Evolutionary conservation across 2,329 filamentous ascomycete genomes (phyloP).

Genomic region (Arthrobotrys megalospora): DNA sequence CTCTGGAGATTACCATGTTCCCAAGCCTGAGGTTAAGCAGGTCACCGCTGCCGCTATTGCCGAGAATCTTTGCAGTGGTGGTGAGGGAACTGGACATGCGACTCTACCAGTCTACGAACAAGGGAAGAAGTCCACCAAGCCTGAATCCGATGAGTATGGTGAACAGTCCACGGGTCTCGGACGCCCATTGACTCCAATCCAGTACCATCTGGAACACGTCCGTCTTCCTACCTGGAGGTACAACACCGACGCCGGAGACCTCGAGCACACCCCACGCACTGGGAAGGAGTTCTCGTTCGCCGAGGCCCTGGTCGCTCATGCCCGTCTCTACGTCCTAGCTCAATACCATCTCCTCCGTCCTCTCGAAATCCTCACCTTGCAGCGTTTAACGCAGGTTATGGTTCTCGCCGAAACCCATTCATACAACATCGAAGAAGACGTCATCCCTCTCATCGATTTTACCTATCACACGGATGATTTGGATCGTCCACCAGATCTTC

Average conservation of each 20-base stretch:
- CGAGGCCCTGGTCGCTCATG: conserved; percentile 9
- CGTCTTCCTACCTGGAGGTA: conserved; percentile 41
- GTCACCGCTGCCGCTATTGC: too few relatives aligned
- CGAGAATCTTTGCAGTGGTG: not conserved
- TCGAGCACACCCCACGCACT: not conserved
- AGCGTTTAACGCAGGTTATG: conserved; percentile 39
- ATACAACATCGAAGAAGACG: conserved; percentile 15
- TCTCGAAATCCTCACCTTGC: conserved; percentile 28
- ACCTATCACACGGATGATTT: conserved; percentile 15
- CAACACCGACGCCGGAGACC: conserved; percentile 41
- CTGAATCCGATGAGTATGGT: not conserved
- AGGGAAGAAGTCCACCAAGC: not conserved
- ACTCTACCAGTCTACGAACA: not conserved
- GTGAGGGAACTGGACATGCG: not conserved
- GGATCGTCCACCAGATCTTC: conserved; percentile 20
- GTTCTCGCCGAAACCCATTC: not conserved
- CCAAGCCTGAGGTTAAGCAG: conserved; percentile 25
- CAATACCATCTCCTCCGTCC: conserved; percentile 34
- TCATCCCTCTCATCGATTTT: conserved; percentile 33
- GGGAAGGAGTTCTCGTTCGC: conserved; percentile 29
- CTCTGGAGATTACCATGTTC: conserved; percentile 41
- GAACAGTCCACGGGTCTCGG: not conserved
- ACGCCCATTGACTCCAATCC: conserved; percentile 29
- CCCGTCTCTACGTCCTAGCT: conserved; percentile 39
- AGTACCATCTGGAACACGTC: conserved; percentile 15